Evolutionary conservation across 1,284 basidiomycete species (phyloP).

Genomic region (Cystobasidiaceae sp.): DNA sequence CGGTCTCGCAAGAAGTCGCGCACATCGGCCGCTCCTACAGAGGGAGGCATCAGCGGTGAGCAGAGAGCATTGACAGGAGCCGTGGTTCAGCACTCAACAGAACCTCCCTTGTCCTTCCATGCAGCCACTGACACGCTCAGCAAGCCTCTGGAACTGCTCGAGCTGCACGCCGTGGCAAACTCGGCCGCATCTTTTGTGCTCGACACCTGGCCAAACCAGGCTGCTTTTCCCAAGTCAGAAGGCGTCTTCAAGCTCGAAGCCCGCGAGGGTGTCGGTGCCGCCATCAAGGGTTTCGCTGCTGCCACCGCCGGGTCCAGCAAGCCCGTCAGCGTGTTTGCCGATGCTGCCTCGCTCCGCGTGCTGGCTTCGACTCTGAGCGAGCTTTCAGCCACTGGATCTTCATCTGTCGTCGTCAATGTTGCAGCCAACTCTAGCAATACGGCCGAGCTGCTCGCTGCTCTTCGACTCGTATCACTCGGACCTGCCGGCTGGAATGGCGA

Average conservation of each 20-base stretch:
- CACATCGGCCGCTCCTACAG: slow-evolving; percentile 7
- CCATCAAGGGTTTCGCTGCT: slow-evolving; percentile 25
- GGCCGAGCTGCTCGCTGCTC: slow-evolving; percentile 14
- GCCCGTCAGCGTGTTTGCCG: slow-evolving; percentile 28
- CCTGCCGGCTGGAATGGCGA: slow-evolving; percentile 16
- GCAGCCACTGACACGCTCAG: slow-evolving; percentile 17
- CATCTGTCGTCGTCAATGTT: slow-evolving; percentile 24
- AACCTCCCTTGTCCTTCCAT: not conserved
- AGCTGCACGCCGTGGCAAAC: slow-evolving; percentile 12
- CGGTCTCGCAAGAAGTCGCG: slow-evolving; percentile 2
- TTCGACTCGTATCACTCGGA: not conserved
- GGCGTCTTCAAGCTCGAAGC: slow-evolving; percentile 25
- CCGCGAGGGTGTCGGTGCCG: slow-evolving; percentile 26
- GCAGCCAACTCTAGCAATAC: slow-evolving; percentile 16
- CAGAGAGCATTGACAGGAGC: not conserved
- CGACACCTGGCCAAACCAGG: slow-evolving; percentile 26
- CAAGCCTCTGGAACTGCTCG: slow-evolving; percentile 23
- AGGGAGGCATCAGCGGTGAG: slow-evolving; percentile 19
- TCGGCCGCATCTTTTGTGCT: slow-evolving; percentile 28
- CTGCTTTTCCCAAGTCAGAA: not conserved
- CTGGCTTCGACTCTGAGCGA: slow-evolving; percentile 18
- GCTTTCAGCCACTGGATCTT: not conserved
- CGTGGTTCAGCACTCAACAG: not conserved
- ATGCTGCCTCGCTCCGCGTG: slow-evolving; percentile 19
- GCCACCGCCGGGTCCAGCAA: slow-evolving; percentile 2